Conservation (phyloP, 495 filamentous ascomycete species). For the Lasiosphaeria miniovina region DNA sequence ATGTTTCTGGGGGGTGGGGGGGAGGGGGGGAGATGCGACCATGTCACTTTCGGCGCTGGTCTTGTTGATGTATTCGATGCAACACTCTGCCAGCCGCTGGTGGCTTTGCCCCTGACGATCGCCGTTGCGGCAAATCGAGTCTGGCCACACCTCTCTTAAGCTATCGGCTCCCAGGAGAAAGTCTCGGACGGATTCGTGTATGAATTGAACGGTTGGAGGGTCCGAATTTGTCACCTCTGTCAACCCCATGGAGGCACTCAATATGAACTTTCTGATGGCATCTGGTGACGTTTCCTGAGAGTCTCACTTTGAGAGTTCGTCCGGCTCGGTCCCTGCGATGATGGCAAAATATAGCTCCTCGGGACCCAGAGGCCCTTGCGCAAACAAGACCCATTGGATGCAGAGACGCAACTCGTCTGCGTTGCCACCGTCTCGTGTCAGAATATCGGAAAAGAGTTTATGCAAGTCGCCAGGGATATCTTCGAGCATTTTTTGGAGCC, state of each 20-base stretch:
- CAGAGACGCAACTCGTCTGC: conserved; percentile 33
- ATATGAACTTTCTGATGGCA: conserved; percentile 26
- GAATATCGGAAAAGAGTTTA: conserved; percentile 35
- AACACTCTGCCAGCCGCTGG: conserved; percentile 37
- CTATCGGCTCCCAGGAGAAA: conserved; percentile 34
- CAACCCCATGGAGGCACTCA: conserved; percentile 36
- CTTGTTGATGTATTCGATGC: conserved; percentile 24
- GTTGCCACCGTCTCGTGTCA: conserved; percentile 31
- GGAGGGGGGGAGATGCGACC: too few relatives aligned
- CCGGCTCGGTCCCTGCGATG: conserved; percentile 25
- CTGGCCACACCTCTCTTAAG: conserved; percentile 34
- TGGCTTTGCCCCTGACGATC: conserved; percentile 33
- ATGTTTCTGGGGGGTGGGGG: too few relatives aligned
- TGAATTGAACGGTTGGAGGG: conserved; percentile 38
- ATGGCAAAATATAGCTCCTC: conserved; percentile 41
- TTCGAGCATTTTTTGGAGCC: conserved; percentile 21
- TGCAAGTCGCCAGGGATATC: conserved; percentile 34
- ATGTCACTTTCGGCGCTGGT: too few relatives aligned
- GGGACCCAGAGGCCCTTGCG: conserved; percentile 27
- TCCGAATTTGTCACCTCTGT: conserved; percentile 30
- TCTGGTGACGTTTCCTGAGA: conserved; percentile 5
- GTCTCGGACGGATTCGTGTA: conserved; percentile 43
- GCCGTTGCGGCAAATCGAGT: conserved; percentile 9
- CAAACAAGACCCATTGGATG: conserved; percentile 41
- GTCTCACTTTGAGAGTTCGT: conserved; percentile 14